phyloP scores from a whole-genome alignment of 495 filamentous ascomycete species.

The Podospora appendiculata region DNA sequence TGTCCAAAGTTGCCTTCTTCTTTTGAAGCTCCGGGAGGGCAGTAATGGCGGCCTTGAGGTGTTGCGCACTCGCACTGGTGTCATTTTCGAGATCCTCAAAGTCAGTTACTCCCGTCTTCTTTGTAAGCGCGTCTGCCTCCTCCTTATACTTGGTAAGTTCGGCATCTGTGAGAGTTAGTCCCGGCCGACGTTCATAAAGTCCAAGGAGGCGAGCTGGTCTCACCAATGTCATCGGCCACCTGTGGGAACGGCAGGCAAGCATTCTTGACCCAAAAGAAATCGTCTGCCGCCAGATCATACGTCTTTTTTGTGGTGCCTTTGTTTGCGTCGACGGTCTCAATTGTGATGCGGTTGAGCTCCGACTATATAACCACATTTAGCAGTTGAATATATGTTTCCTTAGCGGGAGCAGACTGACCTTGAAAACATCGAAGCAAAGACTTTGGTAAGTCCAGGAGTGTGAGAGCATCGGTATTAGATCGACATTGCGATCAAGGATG shows the following conservation, averaged over 20 bases:
- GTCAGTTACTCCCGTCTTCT: slow-evolving; percentile 85
- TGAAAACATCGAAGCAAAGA: slow-evolving; percentile 84
- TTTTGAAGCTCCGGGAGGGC: slow-evolving; percentile 87
- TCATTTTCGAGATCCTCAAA: slow-evolving; percentile 93
- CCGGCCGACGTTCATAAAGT: not conserved
- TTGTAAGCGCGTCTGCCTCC: slow-evolving; percentile 89
- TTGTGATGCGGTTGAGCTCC: slow-evolving; percentile 83
- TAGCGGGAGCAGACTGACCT: slow-evolving; percentile 1
- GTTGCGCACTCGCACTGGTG: slow-evolving; percentile 77
- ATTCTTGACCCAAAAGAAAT: slow-evolving; percentile 97
- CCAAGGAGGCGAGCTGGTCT: not conserved
- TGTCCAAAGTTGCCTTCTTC: slow-evolving; percentile 83
- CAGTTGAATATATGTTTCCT: no score
- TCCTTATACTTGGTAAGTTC: slow-evolving; percentile 93
- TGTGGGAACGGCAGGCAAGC: slow-evolving; percentile 91
- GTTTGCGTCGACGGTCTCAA: slow-evolving; percentile 68
- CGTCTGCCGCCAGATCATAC: slow-evolving; percentile 83
- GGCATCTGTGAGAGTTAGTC: slow-evolving; percentile 11
- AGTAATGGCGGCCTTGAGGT: slow-evolving; percentile 93
- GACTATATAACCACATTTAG: slow-evolving; percentile 5
- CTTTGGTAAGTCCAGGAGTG: slow-evolving; percentile 99
- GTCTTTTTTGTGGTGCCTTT: slow-evolving; percentile 70
- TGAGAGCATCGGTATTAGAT: slow-evolving; percentile 95
- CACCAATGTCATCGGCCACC: slow-evolving; percentile 82
- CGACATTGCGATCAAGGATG: slow-evolving; percentile 89